Evolutionary conservation across 2,329 filamentous ascomycete genomes (phyloP).

Genomic region (Cytospora paraplurivora): DNA sequence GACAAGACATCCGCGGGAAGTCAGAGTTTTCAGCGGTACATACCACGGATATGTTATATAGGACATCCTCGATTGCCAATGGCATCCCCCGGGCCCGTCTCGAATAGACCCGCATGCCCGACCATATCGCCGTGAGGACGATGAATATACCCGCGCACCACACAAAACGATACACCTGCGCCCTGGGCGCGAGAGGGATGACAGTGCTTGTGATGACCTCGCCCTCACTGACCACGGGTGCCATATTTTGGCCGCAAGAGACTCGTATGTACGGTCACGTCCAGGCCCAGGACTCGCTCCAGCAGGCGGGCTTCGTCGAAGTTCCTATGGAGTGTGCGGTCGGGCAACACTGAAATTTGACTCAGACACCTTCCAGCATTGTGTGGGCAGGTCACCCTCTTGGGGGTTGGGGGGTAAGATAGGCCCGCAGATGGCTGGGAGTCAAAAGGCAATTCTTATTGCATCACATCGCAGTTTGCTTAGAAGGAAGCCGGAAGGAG

Average conservation of each 20-base stretch:
- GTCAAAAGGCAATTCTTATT: too few species aligned
- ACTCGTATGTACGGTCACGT: slow-evolving; percentile 2
- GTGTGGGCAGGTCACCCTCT: too few species aligned
- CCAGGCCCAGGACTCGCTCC: background rate
- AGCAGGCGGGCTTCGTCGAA: too few species aligned
- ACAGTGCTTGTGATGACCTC: slow-evolving; percentile 10
- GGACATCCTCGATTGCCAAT: slow-evolving; percentile 13
- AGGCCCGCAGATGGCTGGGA: too few species aligned
- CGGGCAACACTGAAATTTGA: too few species aligned
- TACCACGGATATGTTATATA: slow-evolving; percentile 15
- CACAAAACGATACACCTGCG: slow-evolving; percentile 11
- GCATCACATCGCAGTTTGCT: background rate
- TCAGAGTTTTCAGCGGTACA: background rate
- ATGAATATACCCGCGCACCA: slow-evolving; percentile 19
- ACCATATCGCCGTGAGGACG: slow-evolving; percentile 19
- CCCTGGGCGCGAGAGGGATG: slow-evolving; percentile 17
- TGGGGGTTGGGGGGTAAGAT: too few species aligned
- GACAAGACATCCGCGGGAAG: background rate
- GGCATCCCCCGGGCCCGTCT: slow-evolving; percentile 12
- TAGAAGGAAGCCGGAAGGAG: slow-evolving; percentile 1
- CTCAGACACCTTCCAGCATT: too few species aligned
- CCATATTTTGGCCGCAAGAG: background rate
- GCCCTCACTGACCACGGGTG: background rate
- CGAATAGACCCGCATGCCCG: slow-evolving; percentile 22
- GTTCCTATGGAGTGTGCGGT: too few species aligned